Evolutionary conservation across 441 rosid genomes (phyloP), one percentile per base, ranked within the genome.

Genomic region (Jatropha podagrica): DNA sequence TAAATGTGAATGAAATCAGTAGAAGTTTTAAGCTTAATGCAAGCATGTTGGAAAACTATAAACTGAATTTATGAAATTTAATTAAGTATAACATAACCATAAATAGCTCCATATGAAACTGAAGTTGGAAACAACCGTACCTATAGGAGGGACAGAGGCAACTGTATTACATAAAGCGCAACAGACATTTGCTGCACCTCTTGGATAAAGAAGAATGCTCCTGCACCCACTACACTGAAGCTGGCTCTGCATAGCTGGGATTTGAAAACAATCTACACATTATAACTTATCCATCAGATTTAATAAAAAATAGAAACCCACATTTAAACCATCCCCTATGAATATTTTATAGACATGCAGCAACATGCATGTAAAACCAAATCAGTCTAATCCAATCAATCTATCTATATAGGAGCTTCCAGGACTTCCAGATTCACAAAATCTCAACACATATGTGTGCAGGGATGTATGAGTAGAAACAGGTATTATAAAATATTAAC

Each of bases 181-280:
- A 77, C 97, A 86, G 44, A 96, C 99, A 74, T 85, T 96, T 10
- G 95, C 20, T 66, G 99, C 97, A 77, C 99, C 99, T 85, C 99
- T 91, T 26, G 98, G 98, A 86, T 94, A 94, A 71, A 94, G 83
- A 82, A 96, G 93, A 76, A 82, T 76, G 83, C 81, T 96, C 83
- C 97, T 86, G 80, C 98, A 96, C 55, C 98, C 97, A 76, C 65
- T 86, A 75, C 99, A 96, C 3, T 17, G 58, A 18, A 54, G 78
- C 86, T 92, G 99, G 83, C 96, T 90, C 93, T 96, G 98, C 99
- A 96, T 96, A 65, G 79, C 99, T 94, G 84, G 74, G 81, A 65
- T 63, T 40, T 15, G 38, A 62, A 68, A 74, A 79, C 12, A 69
- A 64, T 3, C 51, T 38, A 52, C 14, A 14, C 13, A 32, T 3